Evolutionary conservation across 768 basidiomycete species (phyloP).

Genomic region (Boletus patriciae): DNA sequence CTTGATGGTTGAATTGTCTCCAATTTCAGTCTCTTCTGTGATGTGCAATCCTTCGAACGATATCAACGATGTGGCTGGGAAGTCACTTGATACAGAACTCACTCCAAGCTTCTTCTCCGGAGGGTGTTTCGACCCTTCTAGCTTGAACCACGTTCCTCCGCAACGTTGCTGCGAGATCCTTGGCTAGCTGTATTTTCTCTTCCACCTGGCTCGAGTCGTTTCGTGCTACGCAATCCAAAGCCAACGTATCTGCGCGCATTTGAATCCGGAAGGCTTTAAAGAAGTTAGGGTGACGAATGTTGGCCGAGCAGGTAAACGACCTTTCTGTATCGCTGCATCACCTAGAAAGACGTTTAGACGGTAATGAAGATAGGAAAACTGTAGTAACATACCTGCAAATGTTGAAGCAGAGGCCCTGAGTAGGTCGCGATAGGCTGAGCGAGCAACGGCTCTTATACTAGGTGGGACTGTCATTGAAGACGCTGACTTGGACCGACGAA

Average conservation of each 20-base stretch:
- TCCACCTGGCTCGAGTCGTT: slow-evolving; percentile 50
- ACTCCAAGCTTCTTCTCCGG: slow-evolving; percentile 58
- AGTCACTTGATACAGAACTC: slow-evolving; percentile 19
- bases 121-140: slow-evolving; percentile 40
- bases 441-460: slow-evolving; percentile 59
- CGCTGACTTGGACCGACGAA: no score
- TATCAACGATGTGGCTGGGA: not conserved
- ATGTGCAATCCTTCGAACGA: slow-evolving; percentile 62
- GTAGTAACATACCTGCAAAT: slow-evolving; percentile 52
- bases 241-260: slow-evolving; percentile 55
- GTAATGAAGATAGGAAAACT: not conserved
- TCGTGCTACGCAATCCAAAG: slow-evolving; percentile 40
- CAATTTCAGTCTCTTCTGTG: slow-evolving; percentile 81
- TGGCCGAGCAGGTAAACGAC: slow-evolving; percentile 22
- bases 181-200: slow-evolving; percentile 56
- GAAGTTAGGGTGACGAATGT: slow-evolving; percentile 5
- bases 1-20: slow-evolving; percentile 80
- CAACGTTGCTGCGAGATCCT: slow-evolving; percentile 72
- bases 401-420: slow-evolving; percentile 66
- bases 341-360: slow-evolving; percentile 38
- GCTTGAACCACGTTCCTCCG: slow-evolving; percentile 88
- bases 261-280: slow-evolving; percentile 67
- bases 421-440: slow-evolving; percentile 72
- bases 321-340: slow-evolving; percentile 55
- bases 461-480: slow-evolving; percentile 53